Evolutionary conservation across 768 basidiomycete species (phyloP), one percentile per base, ranked within the genome.

Genomic region (Xerocomellus chrysenteron): DNA sequence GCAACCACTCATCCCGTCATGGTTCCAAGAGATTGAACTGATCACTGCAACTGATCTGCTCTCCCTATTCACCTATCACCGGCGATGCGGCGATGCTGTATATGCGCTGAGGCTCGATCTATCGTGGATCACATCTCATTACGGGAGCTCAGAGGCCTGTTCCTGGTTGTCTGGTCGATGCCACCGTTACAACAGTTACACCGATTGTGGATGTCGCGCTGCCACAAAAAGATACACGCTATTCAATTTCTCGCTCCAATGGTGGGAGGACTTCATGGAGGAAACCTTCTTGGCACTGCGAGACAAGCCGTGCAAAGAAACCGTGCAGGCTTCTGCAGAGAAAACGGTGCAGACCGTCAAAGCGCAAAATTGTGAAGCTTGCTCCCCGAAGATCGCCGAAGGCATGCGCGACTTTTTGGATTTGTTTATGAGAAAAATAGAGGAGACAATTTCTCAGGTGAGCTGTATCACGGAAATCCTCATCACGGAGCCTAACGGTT

Each of bases 1-100:
- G 12, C 51, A 61, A 33, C 64, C 72, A 0, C 55, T 72, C 21
- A 55, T 64, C 14, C 62, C 67, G 0, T 48, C 51, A 2, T 63
- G 65, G 54, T 63, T 65, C 11, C 43, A 66, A 44, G 73, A 71
- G 37, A 58, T 75, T 3, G 61, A 28, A 28, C 28, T 28, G 28
- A 5, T 28, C 28, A 28, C 58, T 8, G 65, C 67, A 6, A 41
- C 57, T 3, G 67, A 64, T 14, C 51, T 74, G 3, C 64, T 70
- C 33, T 42, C 57, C 1, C 46, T 73, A 10, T 52, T 66, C 19
- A 59, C 51, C 13, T 66, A 70, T 33, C 66, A 66, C 30, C 11
- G 33, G n/a, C 19, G 26, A 5, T 69, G 68, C 16, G 45, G 59
- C 1, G 47, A 58, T 1, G 62, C 61, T 12, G 59, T 56, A 3